Evolutionary conservation across 2,329 filamentous ascomycete genomes (phyloP).

Genomic region (Hypoxylon sp.): DNA sequence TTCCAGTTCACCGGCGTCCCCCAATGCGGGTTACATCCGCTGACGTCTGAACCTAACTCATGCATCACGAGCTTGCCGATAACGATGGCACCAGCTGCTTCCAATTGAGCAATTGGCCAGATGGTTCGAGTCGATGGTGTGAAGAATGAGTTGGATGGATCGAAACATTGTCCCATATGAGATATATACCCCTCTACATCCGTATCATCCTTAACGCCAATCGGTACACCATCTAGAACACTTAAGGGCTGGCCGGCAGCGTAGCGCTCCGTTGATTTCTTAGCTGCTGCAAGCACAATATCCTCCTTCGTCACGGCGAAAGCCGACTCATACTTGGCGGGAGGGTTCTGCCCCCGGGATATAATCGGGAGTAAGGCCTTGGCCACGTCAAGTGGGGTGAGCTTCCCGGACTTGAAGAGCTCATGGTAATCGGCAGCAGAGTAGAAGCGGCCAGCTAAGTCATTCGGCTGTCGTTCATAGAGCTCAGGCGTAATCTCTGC

Average conservation of each 20-base stretch:
- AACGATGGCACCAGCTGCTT: conserved; percentile 81
- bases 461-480: conserved; percentile 58
- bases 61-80: conserved; percentile 86
- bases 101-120: conserved; percentile 79
- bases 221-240: conserved; percentile 84
- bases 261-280: conserved; percentile 80
- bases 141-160: conserved; percentile 68
- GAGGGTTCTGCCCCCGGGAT: conserved; percentile 67
- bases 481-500: conserved; percentile 61
- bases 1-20: conserved; percentile 85
- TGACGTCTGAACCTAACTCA: conserved; percentile 84
- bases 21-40: conserved; percentile 83
- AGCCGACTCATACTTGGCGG: conserved; percentile 76
- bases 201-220: conserved; percentile 87
- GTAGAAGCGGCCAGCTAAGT: conserved; percentile 70
- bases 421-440: conserved; percentile 83
- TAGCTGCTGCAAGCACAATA: conserved; percentile 75
- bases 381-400: conserved; percentile 80
- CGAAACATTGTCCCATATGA: conserved; percentile 74
- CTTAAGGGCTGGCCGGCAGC: conserved; percentile 75
- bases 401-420: conserved; percentile 76
- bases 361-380: conserved; percentile 81
- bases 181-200: conserved; percentile 78
- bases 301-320: conserved; percentile 79
- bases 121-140: conserved; percentile 68